Percentiles rank a stretch among this genome's conserved stretches.
Evolutionary conservation across 345 rosid species (phyloP).

Genomic region (Adansonia digitata): DNA sequence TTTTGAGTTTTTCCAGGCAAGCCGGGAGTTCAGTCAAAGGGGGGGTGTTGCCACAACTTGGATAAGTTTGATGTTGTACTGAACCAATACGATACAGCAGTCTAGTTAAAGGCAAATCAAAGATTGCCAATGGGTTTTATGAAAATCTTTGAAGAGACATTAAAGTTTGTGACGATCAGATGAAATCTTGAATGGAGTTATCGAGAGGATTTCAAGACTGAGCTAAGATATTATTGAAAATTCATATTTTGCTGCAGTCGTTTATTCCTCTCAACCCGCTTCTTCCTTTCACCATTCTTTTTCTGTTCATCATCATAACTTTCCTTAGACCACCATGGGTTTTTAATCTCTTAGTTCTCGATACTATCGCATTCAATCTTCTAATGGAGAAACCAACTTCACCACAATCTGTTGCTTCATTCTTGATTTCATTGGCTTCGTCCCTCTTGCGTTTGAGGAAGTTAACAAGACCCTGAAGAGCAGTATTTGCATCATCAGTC

Average conservation of each 20-base stretch:
- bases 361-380: neutral
- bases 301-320: constrained; percentile 1
- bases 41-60: constrained; percentile 61
- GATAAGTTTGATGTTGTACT: constrained; percentile 50
- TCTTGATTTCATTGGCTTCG: constrained; percentile 16
- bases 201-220: neutral
- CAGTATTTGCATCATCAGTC: constrained; percentile 31
- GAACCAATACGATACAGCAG: constrained; percentile 37
- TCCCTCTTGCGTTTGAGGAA: constrained; percentile 36
- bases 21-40: constrained; percentile 54
- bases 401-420: constrained; percentile 2
- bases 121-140: too few species aligned
- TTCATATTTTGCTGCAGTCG: neutral
- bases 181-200: neutral
- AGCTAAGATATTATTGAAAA: neutral
- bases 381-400: neutral
- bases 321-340: constrained; percentile 18
- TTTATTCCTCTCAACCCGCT: constrained; percentile 6
- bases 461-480: constrained; percentile 26
- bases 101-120: constrained; percentile 39
- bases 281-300: constrained; percentile 13
- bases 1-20: constrained; percentile 45
- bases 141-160: neutral
- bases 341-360: neutral
- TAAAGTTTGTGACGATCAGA: neutral